Conservation (phyloP, 2,329 filamentous ascomycete genomes). For the Fusarium sp. region DNA sequence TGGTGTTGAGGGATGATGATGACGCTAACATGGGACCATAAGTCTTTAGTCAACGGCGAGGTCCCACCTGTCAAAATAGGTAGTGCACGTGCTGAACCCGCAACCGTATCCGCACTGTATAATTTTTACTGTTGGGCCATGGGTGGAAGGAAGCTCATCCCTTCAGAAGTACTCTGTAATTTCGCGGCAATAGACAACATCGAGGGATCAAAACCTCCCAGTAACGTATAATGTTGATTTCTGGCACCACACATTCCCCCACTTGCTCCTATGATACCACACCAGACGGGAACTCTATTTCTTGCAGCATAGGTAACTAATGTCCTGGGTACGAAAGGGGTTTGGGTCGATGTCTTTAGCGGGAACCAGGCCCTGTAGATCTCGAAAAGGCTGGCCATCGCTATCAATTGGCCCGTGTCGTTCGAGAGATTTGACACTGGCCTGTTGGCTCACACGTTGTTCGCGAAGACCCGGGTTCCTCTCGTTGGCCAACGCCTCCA, state of each 20-base stretch:
- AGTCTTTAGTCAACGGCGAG: constrained; percentile 5
- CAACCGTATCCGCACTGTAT: constrained; percentile 14
- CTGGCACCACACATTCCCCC: constrained; percentile 32
- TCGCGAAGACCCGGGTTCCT: constrained; percentile 46
- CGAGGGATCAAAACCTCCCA: background rate
- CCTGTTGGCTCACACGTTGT: constrained; percentile 44
- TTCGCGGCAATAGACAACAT: no score
- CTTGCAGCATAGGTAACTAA: background rate
- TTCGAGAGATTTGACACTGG: constrained; percentile 33
- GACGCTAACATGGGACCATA: constrained; percentile 48
- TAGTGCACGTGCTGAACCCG: background rate
- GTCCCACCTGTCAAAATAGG: constrained; percentile 16
- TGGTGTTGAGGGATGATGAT: constrained; percentile 46
- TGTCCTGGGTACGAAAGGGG: background rate
- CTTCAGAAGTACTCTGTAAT: no score
- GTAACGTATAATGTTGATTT: constrained; percentile 1
- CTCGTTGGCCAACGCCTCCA: constrained; percentile 41
- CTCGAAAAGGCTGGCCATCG: constrained; percentile 22
- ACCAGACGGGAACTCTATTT: constrained; percentile 17
- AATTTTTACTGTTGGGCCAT: background rate
- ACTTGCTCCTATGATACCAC: constrained; percentile 6
- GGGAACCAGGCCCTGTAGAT: constrained; percentile 32
- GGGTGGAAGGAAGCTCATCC: no score
- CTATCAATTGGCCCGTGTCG: constrained; percentile 23
- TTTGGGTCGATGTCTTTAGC: constrained; percentile 4